Evolutionary conservation across 306 rosid species (phyloP), one percentile per base, ranked within the genome.

Genomic region (Medicago arabica): DNA sequence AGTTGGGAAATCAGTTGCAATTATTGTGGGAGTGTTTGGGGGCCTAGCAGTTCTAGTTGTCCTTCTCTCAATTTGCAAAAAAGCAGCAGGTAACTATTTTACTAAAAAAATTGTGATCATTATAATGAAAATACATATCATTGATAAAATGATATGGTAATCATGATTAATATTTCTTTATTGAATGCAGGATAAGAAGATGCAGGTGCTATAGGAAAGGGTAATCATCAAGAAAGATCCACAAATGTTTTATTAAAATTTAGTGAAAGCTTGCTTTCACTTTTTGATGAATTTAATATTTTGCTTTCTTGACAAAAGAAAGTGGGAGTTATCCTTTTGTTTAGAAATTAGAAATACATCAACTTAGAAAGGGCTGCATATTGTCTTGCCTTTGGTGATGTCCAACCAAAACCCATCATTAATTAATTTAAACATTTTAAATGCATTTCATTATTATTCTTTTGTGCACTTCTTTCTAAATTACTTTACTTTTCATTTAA

Each of bases 1-100:
- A 57, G 88, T 70, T 66, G 96, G 97, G 2, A 95, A 89, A 75
- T 88, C 99, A 14, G 89, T 92, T 9, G 91, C 97, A 67, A 95
- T 95, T 79, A 87, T 95, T 46, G 89, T 92, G 53, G 97, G 99
- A 8, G 87, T 81, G 11, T 79, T 90, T 5, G 93, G 84, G 10
- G 89, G 87, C 19, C 75, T 95, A 55, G 97, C 96, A 16, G 73
- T 95, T 83, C 78, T 92, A 18, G 85, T 95, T 75, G 97, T 90
- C 19, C 90, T 95, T 72, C 99, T 95, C 82, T 95, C 89, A 38
- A 80, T 95, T 63, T 95, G 97, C 85, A 81, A 90, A 74, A 92
- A 77, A 86, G 81, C 92, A 78, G 88, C 86, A 76, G 86, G 92
- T 92, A 85, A 78, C 31, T 2, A 34, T 78, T 60, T 62, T 43